Evolutionary conservation across 345 rosid genomes (phyloP).

Genomic region (Aurinia saxatilis): DNA sequence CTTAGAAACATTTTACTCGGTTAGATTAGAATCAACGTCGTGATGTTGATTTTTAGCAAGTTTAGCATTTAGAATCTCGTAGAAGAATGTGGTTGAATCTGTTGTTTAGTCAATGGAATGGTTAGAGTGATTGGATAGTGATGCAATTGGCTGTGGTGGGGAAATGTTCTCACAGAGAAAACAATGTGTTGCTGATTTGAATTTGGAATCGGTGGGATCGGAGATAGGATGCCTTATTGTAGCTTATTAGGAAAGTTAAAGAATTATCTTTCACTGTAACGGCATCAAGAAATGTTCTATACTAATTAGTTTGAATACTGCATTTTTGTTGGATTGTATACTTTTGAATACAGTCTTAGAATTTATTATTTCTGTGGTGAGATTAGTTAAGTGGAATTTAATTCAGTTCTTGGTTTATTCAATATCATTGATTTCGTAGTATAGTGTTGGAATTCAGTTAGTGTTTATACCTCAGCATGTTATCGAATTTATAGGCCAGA

Average conservation of each 20-base stretch:
- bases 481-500: slow-evolving; percentile 38
- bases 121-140: slow-evolving; percentile 1
- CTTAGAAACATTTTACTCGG: background rate
- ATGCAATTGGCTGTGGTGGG: background rate
- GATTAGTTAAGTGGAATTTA: background rate
- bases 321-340: background rate
- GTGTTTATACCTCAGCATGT: background rate
- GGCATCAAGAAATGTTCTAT: background rate
- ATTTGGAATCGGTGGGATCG: background rate
- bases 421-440: background rate
- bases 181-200: background rate
- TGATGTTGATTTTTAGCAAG: background rate
- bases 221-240: background rate
- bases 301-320: too few relatives aligned
- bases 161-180: background rate
- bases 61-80: background rate
- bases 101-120: background rate
- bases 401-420: background rate
- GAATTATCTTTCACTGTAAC: background rate
- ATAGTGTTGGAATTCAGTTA: background rate
- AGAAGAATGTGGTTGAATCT: background rate
- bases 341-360: background rate
- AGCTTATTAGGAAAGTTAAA: background rate
- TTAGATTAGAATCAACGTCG: background rate
- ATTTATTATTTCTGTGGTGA: background rate